These are phyloP conservation scores for Platanthera zijinensis DNA, from an alignment of 106 monocot genomes.

Conservation along the genomic window DNA sequence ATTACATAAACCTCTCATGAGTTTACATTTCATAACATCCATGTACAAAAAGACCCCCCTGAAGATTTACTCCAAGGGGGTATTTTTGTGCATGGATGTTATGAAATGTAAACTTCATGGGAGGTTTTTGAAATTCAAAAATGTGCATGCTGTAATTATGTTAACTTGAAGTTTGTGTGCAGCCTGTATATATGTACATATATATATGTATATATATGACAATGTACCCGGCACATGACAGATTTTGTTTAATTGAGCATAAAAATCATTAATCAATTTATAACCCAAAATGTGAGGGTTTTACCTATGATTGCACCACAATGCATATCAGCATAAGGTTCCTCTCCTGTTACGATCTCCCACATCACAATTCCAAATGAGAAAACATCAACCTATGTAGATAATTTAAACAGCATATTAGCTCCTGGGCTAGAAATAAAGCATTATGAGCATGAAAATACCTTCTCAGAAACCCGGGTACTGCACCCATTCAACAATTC, in stretches of 20 bases:
- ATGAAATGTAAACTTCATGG: too few relatives aligned
- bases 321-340: constrained; percentile 67
- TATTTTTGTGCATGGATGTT: too few relatives aligned
- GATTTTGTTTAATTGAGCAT: not conserved
- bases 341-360: constrained; percentile 56
- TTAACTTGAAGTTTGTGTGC: too few relatives aligned
- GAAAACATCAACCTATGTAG: constrained; percentile 39
- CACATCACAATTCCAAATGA: constrained; percentile 62
- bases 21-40: too few relatives aligned
- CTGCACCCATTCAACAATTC: constrained; percentile 81
- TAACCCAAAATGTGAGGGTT: not conserved
- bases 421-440: not conserved
- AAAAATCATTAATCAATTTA: not conserved
- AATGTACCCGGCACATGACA: not conserved
- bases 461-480: constrained; percentile 83
- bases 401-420: not conserved
- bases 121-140: too few relatives aligned
- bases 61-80: too few relatives aligned
- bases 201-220: too few relatives aligned
- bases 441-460: not conserved
- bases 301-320: constrained; percentile 49
- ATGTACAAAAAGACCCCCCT: too few relatives aligned
- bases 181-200: too few relatives aligned
- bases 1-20: too few relatives aligned
- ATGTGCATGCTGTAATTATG: too few relatives aligned